A percentile compares a stretch with the other conserved stretches of the same genome.
These are phyloP conservation scores for Fragilaria radians DNA, from an alignment of 108 stramenopile species.

Conservation along the genomic window DNA sequence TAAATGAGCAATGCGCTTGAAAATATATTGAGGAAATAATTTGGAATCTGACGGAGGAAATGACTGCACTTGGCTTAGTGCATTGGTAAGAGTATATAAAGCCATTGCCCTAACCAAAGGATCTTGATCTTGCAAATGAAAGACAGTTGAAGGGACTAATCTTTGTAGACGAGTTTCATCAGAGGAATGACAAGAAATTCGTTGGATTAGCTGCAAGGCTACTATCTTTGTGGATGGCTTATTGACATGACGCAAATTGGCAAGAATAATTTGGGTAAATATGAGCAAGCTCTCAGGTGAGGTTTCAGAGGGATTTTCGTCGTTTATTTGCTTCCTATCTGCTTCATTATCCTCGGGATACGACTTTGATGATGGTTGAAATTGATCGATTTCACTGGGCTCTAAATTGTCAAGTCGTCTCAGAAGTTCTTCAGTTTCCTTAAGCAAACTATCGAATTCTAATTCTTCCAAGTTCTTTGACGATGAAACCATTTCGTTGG, in stretches of 20 bases:
- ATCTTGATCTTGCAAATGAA: slow-evolving; percentile 80
- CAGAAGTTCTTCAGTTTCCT: slow-evolving; percentile 5
- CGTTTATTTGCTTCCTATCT: neutral
- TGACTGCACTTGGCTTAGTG: slow-evolving; percentile 55
- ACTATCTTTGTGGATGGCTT: slow-evolving; percentile 82
- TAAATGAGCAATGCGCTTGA: slow-evolving; percentile 85
- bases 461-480: neutral
- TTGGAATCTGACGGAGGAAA: slow-evolving; percentile 90
- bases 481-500: slow-evolving; percentile 1
- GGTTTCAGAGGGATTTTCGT: slow-evolving; percentile 11
- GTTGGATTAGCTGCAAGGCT: slow-evolving; percentile 77
- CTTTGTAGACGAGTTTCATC: slow-evolving; percentile 91
- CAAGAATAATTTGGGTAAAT: slow-evolving; percentile 79
- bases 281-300: slow-evolving; percentile 67
- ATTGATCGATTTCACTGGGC: slow-evolving; percentile 11
- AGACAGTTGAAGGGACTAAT: slow-evolving; percentile 84
- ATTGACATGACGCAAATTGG: slow-evolving; percentile 84
- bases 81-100: slow-evolving; percentile 57
- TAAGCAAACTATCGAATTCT: neutral
- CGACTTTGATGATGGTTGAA: neutral
- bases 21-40: slow-evolving; percentile 91
- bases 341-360: neutral
- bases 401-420: slow-evolving; percentile 41
- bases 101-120: slow-evolving; percentile 79
- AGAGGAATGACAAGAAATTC: slow-evolving; percentile 59